A percentile compares a stretch with the other conserved stretches of the same genome.
Conservation (phyloP, 139 green algal species). For the Ostreobium quekettii region DNA sequence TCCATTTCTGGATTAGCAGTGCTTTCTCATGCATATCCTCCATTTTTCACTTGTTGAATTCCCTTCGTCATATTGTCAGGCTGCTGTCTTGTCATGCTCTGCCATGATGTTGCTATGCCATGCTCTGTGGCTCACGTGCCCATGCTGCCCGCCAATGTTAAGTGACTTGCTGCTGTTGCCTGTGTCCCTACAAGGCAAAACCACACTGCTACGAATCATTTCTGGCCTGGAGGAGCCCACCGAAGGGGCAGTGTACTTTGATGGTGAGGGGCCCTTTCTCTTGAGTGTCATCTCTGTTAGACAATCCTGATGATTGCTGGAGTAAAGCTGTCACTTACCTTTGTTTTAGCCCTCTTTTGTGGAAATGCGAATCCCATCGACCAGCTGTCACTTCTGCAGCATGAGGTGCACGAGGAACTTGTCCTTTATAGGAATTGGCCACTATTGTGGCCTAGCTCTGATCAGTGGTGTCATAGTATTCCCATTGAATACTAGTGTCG, state of each 20-base stretch:
- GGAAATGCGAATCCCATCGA: slow-evolving; percentile 43
- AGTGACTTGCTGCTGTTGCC: background rate
- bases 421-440: too few species aligned
- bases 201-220: slow-evolving; percentile 75
- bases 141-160: background rate
- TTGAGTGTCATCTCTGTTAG: too few species aligned
- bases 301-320: too few species aligned
- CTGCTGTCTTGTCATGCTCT: slow-evolving; percentile 4
- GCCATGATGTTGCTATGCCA: background rate
- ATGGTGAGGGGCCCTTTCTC: too few species aligned
- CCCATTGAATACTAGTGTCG: too few species aligned
- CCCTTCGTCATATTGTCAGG: background rate
- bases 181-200: slow-evolving; percentile 48
- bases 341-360: too few species aligned
- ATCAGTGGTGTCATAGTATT: too few species aligned
- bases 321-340: too few species aligned
- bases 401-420: slow-evolving; percentile 9
- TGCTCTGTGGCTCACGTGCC: background rate
- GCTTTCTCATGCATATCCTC: too few species aligned
- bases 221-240: slow-evolving; percentile 67
- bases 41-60: too few species aligned
- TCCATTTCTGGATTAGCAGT: too few species aligned
- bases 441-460: too few species aligned
- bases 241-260: slow-evolving; percentile 62
- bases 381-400: slow-evolving; percentile 35